Evolutionary conservation across 2,329 filamentous ascomycete genomes (phyloP), one percentile per base, ranked within the genome.

Genomic region (Celoporthe dispersa): DNA sequence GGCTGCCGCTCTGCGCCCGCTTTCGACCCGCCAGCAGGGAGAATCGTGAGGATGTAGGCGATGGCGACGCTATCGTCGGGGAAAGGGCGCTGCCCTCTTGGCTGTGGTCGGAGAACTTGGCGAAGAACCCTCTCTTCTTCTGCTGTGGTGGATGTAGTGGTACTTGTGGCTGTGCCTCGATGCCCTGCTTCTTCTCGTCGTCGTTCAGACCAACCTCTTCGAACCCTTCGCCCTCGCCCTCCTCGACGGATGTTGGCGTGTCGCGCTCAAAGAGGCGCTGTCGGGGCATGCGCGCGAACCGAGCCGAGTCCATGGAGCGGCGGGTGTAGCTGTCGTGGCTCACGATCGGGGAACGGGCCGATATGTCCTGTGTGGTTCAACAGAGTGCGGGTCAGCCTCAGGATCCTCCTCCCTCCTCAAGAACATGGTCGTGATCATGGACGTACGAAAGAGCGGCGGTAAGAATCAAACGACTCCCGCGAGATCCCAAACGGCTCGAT

Each of bases 401-500:
- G 22, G 11, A 39, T n/a, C 53, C 37, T 35, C 33, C 51, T 19
- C 3, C n/a, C n/a, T 22, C 44, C 44, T 11, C 44, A 3, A 22
- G 6, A n/a, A 35, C 6, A 39, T 16, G 4, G 16, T 22, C 12
- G 19, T 16, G 37, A 53, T 44, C n/a, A 35, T 65, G 44, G 19
- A 85, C 91, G 75, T 87, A 97, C 95, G 84, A 98, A 98, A 73
- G 94, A 98, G 76, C 96, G 90, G 73, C 96, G 88, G 82, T 98
- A 98, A 3, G 94, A 97, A 79, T 98, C 96, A 78, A 98, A 98
- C 1, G 94, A 98, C 82, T 98, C 96, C 76, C 95, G 89, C 51
- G 94, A 97, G 79, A 98, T 98, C 73, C 92, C 94, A 79, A 98
- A 98, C 19, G 92, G 94, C 78, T 98, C 95, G 75, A 94, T 94